Base-by-base conservation (phyloP, 1,284 basidiomycete genomes). In the Leccinum pachyderme region DNA sequence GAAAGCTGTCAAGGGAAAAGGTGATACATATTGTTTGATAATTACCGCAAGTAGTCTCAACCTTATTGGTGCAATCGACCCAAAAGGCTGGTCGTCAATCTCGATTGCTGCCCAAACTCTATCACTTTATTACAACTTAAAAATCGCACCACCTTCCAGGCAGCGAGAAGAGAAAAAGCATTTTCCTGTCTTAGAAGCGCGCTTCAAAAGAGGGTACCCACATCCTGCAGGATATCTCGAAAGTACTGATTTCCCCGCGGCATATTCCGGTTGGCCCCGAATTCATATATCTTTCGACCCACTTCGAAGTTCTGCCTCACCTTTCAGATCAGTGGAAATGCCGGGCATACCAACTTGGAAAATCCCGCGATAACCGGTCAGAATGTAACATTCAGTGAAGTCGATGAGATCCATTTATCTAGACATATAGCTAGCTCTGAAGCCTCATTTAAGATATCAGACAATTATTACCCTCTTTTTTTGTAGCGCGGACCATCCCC, bases 61-160 rank as follows among this genome's bases (percentile, higher is more conserved):
- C 71, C 70, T 70, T 70, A 70, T 73, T 72, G 68, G 68, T 60
- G 70, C 63, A 60, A 59, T 46, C 52, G 68, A 70, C 69, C 72
- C 70, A 70, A 73, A 73, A 70, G 68, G 69, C 50, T 70, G 66
- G 72, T 73, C 61, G 72, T 63, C 68, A 70, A 70, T 70, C 68
- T 70, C 70, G 68, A 70, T 70, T 73, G 49, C 49, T 49, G 58
- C 22, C 59, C 64, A 68, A 70, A 70, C 68, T 72, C 68, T 73
- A 70, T 70, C 72, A 73, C 68, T 71, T 73, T 70, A 72, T 73
- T 73, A 51, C 71, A 70, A 72, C 71, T 53, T 59, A 70, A 72
- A 70, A 72, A 69, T 55, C 52, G 47, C 55, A 46, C 33, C 54
- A 46, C 48, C 52, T 44, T 37, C 39, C 56, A 43, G 57, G 61